These are phyloP conservation scores for Botrytis porri DNA, from an alignment of 2,329 filamentous ascomycete genomes.

Conservation along the genomic window DNA sequence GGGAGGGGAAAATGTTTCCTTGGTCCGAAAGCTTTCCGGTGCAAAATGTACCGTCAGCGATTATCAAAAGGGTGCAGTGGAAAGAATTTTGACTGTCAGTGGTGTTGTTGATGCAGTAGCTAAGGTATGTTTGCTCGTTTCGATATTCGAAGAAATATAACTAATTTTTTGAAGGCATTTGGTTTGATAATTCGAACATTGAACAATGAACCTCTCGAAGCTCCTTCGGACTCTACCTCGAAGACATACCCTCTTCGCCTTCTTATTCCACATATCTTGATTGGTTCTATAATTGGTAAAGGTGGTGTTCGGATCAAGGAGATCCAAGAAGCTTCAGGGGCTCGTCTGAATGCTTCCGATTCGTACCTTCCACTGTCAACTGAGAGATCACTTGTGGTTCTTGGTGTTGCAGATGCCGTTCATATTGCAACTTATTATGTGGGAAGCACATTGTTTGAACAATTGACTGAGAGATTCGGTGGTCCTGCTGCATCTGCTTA, in stretches of 20 bases:
- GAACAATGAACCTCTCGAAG: conserved; percentile 90
- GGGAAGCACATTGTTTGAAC: conserved; percentile 94
- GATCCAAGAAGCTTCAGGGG: conserved; percentile 96
- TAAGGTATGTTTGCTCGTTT: conserved; percentile 61
- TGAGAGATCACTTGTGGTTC: conserved; percentile 94
- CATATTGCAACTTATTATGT: conserved; percentile 99
- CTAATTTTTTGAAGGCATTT: conserved; percentile 65
- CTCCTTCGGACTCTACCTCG: conserved; percentile 85
- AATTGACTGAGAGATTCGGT: conserved; percentile 93
- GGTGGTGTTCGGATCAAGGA: conserved; percentile 93
- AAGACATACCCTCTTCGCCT: conserved; percentile 97
- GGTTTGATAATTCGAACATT: conserved; percentile 96
- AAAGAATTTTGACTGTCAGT: conserved; percentile 96
- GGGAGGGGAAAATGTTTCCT: conserved; percentile 96
- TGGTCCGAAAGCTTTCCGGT: conserved; percentile 90
- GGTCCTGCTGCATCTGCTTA: conserved; percentile 97
- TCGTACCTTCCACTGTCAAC: conserved; percentile 91
- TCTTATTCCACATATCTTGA: conserved; percentile 93
- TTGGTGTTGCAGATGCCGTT: conserved; percentile 95
- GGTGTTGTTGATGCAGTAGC: conserved; percentile 94
- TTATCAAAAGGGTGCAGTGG: conserved; percentile 93
- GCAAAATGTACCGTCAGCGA: conserved; percentile 99
- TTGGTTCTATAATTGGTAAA: conserved; percentile 98
- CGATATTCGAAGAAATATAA: not conserved
- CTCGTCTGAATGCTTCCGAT: conserved; percentile 93